Percentiles rank a stretch among this genome's conserved stretches.
phyloP scores from a whole-genome alignment of 768 basidiomycete species.

The Mycena venus region DNA sequence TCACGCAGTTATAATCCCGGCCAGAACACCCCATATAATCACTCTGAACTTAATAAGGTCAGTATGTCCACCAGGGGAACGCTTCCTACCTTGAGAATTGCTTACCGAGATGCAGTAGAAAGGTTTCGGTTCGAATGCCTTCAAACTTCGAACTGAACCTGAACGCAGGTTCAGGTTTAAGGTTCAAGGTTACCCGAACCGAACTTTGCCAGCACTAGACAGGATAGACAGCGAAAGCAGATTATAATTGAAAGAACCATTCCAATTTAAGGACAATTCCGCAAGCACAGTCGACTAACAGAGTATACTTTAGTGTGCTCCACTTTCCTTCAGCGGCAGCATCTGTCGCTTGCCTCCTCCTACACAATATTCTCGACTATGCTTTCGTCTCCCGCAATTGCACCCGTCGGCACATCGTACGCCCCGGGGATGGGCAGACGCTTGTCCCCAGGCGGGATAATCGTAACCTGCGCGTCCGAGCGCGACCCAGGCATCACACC shows the following conservation, averaged over 20 bases:
- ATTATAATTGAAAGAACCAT: too few species aligned
- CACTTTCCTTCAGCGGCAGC: too few species aligned
- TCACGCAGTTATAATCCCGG: too few species aligned
- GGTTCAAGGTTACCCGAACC: not conserved
- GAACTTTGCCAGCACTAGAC: not conserved
- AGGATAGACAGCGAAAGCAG: too few species aligned
- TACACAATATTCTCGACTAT: slow-evolving; percentile 6
- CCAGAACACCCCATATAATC: not conserved
- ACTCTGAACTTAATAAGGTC: not conserved
- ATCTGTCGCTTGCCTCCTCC: too few species aligned
- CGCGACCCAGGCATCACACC: slow-evolving; percentile 13
- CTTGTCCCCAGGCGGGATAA: not conserved
- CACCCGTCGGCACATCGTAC: slow-evolving; percentile 25
- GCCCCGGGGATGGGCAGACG: slow-evolving; percentile 3
- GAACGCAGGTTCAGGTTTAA: not conserved
- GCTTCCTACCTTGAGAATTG: not conserved
- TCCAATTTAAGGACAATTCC: too few species aligned
- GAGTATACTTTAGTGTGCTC: too few species aligned
- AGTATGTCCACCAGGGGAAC: not conserved
- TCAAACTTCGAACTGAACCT: not conserved
- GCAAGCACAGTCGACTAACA: too few species aligned
- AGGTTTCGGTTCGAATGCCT: not conserved
- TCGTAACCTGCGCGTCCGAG: slow-evolving; percentile 1
- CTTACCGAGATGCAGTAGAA: not conserved
- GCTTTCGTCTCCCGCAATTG: slow-evolving; percentile 23